Base-by-base conservation (phyloP, 1,284 basidiomycete species). In the Puccinia coronata region DNA sequence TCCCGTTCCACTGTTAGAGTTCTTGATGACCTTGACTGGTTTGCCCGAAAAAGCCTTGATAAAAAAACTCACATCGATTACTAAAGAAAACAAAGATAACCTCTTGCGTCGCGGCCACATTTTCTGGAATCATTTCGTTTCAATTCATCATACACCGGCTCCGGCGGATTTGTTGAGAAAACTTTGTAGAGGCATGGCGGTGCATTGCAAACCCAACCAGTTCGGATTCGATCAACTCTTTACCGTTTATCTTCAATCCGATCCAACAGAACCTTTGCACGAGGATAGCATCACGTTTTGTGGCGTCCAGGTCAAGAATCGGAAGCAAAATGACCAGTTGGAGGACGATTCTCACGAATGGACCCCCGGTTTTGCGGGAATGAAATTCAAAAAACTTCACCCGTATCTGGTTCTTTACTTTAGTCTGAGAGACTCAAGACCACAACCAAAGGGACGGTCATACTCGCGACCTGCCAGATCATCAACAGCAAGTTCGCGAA, bases 71-170 rank as follows among this genome's bases (percentile, higher is more conserved):
- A 25, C 25, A 9, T 61, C 31, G 18, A 61, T 61, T 12, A 25
- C 4, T 34, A 34, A 61, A 36, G 5, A 18, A 23, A 61, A 61
- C 8, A 34, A 61, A 61, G 18, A 18, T 12, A 14, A 61, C 25
- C 59, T 61, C 31, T 36, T 34, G 14, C 34, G 14, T 61, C 5
- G 18, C 12, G 59, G 59, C 16, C 20, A 23, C n/a, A 18, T 61
- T 36, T 61, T 61, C 34, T 61, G 59, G 59, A 61, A 61, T 36
- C 59, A 61, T 34, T 61, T 61, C 20, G 20, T 53, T 53, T 53
- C 51, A 9, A 53, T 53, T 20, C 5, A 53, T n/a, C 51, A 53
- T 23, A 53, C 59, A 61, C 59, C 59, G 4, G 18, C 31, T 16
- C 20, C 59, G 18, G 59, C 59, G 1, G 59, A 20, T 61, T 20